Evolutionary conservation across 106 monocot genomes (phyloP), one percentile per base, ranked within the genome.

Genomic region (Posidonia australis): DNA sequence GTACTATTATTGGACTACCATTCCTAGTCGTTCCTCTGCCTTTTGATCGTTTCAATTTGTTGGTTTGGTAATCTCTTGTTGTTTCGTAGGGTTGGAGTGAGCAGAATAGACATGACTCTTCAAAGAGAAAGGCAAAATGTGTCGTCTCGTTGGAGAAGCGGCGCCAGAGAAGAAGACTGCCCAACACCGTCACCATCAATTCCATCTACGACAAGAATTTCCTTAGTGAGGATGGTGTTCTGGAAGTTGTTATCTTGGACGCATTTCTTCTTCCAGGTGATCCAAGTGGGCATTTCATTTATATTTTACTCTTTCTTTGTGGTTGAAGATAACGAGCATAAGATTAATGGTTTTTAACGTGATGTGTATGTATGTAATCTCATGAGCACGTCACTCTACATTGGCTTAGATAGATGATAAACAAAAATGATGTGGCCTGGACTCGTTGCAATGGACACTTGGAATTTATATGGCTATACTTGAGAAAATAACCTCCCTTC

Each of bases 201-300:
- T 84, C 85, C 7, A 81, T 98, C 62, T 73, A 76, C 19, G 96
- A 98, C 77, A 98, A 90, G 80, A 87, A 90, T 72, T 90, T 90
- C 60, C 78, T 98, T 16, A 83, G 82, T 54, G 52, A 56, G 25
- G 78, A 19, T 24, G 90, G 84, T 32, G 66, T 83, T 26, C 65
- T 98, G 28, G 96, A 87, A 73, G 96, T 77, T 26, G 57, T 98
- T 31, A 67, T 98, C 45, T n/a, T 98, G 28, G 80, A 85, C 48
- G 76, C 72, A 16, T 91, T 81, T 70, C 58, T 87, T 74, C 84
- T 91, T 67, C 90, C 96, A 75, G 96, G 96, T 98, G 16, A 31
- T 31, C 10, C 9, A 46, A n/a, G n/a, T n/a, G n/a, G 36, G 2
- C 36, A 36, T 36, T 36, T 36, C 36, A 2, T 36, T 36, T 2